Evolutionary conservation across 768 basidiomycete genomes (phyloP).

Genomic region (Russula olivacea): DNA sequence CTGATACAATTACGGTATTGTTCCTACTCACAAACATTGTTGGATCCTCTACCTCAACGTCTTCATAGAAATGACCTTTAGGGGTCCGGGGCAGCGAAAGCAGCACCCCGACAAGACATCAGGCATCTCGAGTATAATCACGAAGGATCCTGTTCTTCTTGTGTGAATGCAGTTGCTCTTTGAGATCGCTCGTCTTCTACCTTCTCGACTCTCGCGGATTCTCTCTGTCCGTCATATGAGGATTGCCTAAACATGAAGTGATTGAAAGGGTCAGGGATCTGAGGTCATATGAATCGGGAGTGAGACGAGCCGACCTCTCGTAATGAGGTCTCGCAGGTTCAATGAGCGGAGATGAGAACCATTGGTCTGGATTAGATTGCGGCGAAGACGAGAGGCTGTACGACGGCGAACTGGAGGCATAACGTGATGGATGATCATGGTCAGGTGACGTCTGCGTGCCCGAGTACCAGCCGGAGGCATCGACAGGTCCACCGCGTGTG

Average conservation of each 20-base stretch:
- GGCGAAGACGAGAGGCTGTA: slow-evolving; percentile 24
- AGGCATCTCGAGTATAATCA: slow-evolving; percentile 3
- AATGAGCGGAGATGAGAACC: slow-evolving; percentile 21
- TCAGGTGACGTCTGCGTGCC: slow-evolving; percentile 11
- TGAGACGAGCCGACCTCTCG: slow-evolving; percentile 9
- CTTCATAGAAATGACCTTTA: too few relatives aligned
- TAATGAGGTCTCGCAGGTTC: slow-evolving; percentile 18
- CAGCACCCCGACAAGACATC: not conserved
- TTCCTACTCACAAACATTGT: too few relatives aligned
- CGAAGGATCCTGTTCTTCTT: too few relatives aligned
- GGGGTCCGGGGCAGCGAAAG: too few relatives aligned
- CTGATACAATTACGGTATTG: too few relatives aligned
- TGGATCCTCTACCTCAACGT: too few relatives aligned
- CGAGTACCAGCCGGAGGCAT: slow-evolving; percentile 24
- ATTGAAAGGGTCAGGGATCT: not conserved
- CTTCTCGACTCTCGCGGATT: too few relatives aligned
- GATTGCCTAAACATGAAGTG: slow-evolving; percentile 4
- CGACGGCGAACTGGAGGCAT: slow-evolving; percentile 23
- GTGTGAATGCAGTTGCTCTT: too few relatives aligned
- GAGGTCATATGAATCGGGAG: not conserved
- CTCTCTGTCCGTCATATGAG: too few relatives aligned
- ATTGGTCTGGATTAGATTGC: slow-evolving; percentile 23
- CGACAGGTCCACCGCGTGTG: slow-evolving; percentile 8
- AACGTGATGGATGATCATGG: slow-evolving; percentile 22
- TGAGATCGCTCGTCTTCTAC: too few relatives aligned